A percentile compares a stretch with the other conserved stretches of the same genome.
Evolutionary conservation across 306 rosid genomes (phyloP).

Genomic region (Cotoneaster glaucophyllus): DNA sequence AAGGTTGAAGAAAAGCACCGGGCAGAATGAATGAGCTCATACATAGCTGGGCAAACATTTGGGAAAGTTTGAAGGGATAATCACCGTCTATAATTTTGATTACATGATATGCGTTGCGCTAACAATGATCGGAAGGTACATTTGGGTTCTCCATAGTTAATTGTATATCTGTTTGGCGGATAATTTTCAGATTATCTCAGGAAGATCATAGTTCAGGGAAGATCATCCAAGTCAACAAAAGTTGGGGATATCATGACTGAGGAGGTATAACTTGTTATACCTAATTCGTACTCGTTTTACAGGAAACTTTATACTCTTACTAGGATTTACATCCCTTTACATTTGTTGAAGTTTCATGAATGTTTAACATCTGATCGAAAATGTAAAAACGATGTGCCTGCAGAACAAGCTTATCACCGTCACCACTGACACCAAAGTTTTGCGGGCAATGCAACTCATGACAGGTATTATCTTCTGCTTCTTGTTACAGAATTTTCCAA

Average conservation of each 20-base stretch:
- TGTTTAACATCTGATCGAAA: conserved; percentile 5
- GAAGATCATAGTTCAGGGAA: conserved; percentile 98
- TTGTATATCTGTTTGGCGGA: neutral
- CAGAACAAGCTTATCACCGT: conserved; percentile 98
- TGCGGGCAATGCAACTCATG: conserved; percentile 96
- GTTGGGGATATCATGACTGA: conserved; percentile 99
- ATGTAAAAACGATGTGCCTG: conserved; percentile 14
- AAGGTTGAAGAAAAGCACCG: neutral
- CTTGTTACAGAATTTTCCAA: neutral
- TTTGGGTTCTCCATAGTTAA: neutral
- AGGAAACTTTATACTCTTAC: neutral
- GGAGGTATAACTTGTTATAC: conserved; percentile 50
- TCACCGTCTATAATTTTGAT: neutral
- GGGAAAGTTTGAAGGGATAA: neutral
- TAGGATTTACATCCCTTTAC: neutral
- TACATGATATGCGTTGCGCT: neutral
- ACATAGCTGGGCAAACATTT: neutral
- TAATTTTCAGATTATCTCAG: conserved; percentile 72
- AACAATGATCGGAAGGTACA: neutral
- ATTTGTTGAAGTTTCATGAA: neutral
- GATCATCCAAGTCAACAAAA: conserved; percentile 96
- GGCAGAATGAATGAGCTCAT: neutral
- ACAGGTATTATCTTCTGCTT: conserved; percentile 51
- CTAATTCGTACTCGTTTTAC: neutral
- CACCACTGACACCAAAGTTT: conserved; percentile 75